These are phyloP conservation scores for Conringia planisiliqua DNA, from an alignment of 345 rosid species.

Conservation along the genomic window DNA sequence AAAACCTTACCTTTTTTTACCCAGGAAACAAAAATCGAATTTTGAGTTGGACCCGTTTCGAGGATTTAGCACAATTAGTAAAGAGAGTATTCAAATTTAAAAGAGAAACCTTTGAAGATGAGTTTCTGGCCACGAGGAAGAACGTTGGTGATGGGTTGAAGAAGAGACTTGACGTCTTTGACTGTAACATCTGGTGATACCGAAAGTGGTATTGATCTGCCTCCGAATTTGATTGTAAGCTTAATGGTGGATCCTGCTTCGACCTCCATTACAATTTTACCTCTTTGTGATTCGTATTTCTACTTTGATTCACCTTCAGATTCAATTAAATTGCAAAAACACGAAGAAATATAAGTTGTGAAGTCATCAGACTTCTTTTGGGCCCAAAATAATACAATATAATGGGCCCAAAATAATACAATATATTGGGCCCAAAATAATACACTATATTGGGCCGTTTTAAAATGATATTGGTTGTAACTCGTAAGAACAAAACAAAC, in stretches of 20 bases:
- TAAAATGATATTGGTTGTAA: too few relatives aligned
- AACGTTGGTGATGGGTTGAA: conserved; percentile 81
- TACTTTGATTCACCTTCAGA: conserved; percentile 1
- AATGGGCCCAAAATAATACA: too few relatives aligned
- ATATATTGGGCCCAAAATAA: too few relatives aligned
- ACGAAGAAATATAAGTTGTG: neutral
- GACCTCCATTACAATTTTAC: conserved; percentile 18
- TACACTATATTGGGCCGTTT: too few relatives aligned
- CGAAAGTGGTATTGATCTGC: conserved; percentile 56
- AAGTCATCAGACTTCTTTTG: neutral
- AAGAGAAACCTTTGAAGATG: conserved; percentile 65
- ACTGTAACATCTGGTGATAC: conserved; percentile 47
- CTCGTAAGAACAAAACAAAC: too few relatives aligned
- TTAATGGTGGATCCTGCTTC: conserved; percentile 32
- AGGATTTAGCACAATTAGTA: neutral
- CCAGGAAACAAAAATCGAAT: neutral
- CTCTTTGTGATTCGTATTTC: neutral
- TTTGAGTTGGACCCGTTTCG: neutral
- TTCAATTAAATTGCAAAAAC: neutral
- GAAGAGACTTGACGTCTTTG: conserved; percentile 63
- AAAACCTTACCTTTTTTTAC: conserved; percentile 64
- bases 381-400: too few relatives aligned
- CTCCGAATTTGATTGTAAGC: conserved; percentile 67
- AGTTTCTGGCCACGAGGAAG: conserved; percentile 96
- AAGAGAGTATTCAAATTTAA: neutral